Percentiles rank a stretch among this genome's conserved stretches.
Evolutionary conservation across 164 flowering plant species (phyloP).

Genomic region (Chimonanthus salicifolius): DNA sequence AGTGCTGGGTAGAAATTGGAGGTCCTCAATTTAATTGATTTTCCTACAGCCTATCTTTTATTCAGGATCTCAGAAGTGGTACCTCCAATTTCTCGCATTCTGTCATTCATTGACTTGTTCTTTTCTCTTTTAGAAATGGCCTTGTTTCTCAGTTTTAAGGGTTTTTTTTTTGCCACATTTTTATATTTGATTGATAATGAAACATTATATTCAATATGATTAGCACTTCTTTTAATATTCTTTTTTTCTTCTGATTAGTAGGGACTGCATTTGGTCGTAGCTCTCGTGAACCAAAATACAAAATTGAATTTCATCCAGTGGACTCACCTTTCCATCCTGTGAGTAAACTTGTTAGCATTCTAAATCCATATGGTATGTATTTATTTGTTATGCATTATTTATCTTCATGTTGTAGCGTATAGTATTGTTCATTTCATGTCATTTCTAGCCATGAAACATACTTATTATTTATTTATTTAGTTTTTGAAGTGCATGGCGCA

Average conservation of each 20-base stretch:
- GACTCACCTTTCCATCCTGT: slow-evolving; percentile 3
- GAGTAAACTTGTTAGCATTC: background rate
- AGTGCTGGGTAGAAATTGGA: too few relatives aligned
- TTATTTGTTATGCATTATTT: background rate
- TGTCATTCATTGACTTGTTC: background rate
- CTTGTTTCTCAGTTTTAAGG: background rate
- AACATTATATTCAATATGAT: background rate
- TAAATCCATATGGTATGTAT: background rate
- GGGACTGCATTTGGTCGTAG: slow-evolving; percentile 3
- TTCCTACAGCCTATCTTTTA: too few relatives aligned
- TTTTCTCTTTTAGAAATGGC: background rate
- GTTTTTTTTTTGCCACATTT: background rate
- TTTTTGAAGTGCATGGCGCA: too few relatives aligned
- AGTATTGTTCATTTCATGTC: background rate
- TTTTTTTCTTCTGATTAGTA: background rate
- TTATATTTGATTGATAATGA: background rate
- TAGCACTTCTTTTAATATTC: background rate
- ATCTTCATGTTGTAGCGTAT: background rate
- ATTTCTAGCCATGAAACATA: background rate
- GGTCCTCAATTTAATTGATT: too few relatives aligned
- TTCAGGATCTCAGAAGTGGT: too few relatives aligned
- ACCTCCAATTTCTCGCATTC: background rate
- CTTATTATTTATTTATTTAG: too few relatives aligned
- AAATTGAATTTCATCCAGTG: slow-evolving; percentile 4
- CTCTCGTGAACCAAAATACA: slow-evolving; percentile 9